These are phyloP conservation scores for Schwanniomyces etchellsii DNA, from an alignment of 1,139 yeast genomes.

Conservation along the genomic window DNA sequence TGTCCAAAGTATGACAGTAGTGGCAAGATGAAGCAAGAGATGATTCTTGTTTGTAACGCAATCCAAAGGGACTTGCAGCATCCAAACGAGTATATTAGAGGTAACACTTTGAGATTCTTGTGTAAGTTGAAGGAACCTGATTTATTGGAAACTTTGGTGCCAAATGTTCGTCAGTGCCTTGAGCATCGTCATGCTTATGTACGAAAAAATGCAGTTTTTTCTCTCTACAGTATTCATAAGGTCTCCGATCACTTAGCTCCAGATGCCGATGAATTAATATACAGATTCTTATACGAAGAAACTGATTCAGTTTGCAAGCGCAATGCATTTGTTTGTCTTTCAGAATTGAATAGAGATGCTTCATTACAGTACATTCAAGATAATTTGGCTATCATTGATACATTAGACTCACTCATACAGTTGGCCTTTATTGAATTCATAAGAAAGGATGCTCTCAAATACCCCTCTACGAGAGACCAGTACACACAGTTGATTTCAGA, in stretches of 20 bases:
- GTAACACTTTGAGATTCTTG: conserved; percentile 87
- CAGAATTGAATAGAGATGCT: conserved; percentile 76
- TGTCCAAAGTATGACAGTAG: conserved; percentile 86
- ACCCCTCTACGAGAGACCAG: conserved; percentile 61
- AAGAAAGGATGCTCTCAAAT: conserved; percentile 66
- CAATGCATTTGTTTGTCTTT: conserved; percentile 87
- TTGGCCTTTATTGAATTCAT: conserved; percentile 89
- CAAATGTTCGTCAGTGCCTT: conserved; percentile 84
- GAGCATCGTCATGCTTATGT: conserved; percentile 98
- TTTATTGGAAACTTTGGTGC: conserved; percentile 90
- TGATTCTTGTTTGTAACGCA: conserved; percentile 97
- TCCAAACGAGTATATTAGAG: conserved; percentile 95
- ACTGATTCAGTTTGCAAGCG: conserved; percentile 92
- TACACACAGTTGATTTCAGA: conserved; percentile 72
- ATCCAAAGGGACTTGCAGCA: conserved; percentile 96
- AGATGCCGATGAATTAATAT: conserved; percentile 84
- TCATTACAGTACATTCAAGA: conserved; percentile 81
- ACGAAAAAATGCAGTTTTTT: conserved; percentile 93
- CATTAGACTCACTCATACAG: conserved; percentile 82
- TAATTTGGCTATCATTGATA: conserved; percentile 54
- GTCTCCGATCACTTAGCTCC: conserved; percentile 87
- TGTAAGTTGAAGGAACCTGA: conserved; percentile 91
- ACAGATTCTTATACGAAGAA: conserved; percentile 71
- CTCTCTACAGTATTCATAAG: conserved; percentile 75
- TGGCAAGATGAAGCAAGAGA: conserved; percentile 94